Percentiles rank a stretch among this genome's conserved stretches.
Evolutionary conservation across 441 rosid species (phyloP).

Genomic region (Mallotus repandus): DNA sequence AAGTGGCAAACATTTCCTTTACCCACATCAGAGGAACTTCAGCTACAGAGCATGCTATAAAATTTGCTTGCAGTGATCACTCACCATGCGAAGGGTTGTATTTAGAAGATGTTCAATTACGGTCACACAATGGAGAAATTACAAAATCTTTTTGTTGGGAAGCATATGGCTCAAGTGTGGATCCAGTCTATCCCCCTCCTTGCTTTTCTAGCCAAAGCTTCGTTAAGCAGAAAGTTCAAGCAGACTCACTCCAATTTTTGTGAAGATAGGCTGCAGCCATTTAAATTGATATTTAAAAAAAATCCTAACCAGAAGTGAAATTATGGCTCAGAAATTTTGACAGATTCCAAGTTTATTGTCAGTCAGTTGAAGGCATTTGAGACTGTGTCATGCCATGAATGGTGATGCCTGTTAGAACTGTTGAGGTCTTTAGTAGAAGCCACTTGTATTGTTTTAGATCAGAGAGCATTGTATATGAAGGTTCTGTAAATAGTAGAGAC

Average conservation of each 20-base stretch:
- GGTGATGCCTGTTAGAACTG: no score
- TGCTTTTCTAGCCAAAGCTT: constrained; percentile 49
- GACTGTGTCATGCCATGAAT: no score
- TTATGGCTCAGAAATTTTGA: not conserved
- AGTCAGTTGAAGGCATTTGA: not conserved
- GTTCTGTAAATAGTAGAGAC: not conserved
- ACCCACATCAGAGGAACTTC: constrained; percentile 64
- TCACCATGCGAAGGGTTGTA: constrained; percentile 57
- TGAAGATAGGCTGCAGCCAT: constrained; percentile 25
- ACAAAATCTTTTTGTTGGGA: constrained; percentile 75
- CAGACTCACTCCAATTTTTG: constrained; percentile 29
- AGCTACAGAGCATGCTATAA: constrained; percentile 71
- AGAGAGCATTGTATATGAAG: not conserved
- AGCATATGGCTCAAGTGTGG: constrained; percentile 64
- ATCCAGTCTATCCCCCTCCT: constrained; percentile 59
- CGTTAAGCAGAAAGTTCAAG: constrained; percentile 41
- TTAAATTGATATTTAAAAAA: not conserved
- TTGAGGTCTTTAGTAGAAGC: no score
- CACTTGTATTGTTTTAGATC: not conserved
- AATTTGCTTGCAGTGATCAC: constrained; percentile 69
- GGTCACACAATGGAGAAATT: constrained; percentile 32
- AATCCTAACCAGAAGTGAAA: constrained; percentile 4
- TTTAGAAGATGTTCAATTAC: constrained; percentile 64
- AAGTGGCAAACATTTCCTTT: constrained; percentile 59
- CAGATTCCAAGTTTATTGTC: not conserved